phyloP scores from a whole-genome alignment of 2,329 filamentous ascomycete genomes.

The Talaromyces islandicus region DNA sequence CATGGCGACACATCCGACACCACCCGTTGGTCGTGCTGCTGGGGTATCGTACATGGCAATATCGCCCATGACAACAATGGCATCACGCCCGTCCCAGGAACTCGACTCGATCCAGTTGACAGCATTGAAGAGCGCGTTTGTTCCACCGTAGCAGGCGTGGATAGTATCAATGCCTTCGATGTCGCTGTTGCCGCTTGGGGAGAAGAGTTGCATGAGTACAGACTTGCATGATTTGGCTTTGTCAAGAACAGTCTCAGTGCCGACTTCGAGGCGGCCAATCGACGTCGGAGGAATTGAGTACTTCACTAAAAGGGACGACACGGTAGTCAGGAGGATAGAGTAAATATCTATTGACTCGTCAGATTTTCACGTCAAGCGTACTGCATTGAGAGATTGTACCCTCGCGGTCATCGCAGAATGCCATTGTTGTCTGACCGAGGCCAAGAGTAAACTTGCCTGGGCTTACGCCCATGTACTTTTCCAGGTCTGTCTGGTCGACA shows the following conservation, averaged over 20 bases:
- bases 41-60: conserved; percentile 84
- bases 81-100: conserved; percentile 77
- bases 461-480: conserved; percentile 78
- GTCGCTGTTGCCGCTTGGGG: conserved; percentile 66
- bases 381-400: conserved; percentile 42
- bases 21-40: conserved; percentile 72
- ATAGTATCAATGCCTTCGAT: conserved; percentile 76
- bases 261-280: conserved; percentile 75
- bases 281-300: conserved; percentile 74
- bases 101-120: conserved; percentile 83
- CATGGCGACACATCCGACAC: conserved; percentile 72
- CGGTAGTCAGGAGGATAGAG: conserved; percentile 72
- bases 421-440: conserved; percentile 85
- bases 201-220: conserved; percentile 79
- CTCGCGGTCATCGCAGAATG: conserved; percentile 84
- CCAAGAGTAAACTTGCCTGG: conserved; percentile 85
- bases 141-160: conserved; percentile 83
- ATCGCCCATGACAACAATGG: conserved; percentile 72
- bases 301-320: conserved; percentile 71
- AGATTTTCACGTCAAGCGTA: neutral
- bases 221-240: conserved; percentile 90
- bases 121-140: conserved; percentile 76
- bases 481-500: conserved; percentile 74
- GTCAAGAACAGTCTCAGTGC: conserved; percentile 78
- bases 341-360: conserved; percentile 62